Conservation (phyloP, 805 yeast genomes). For the Cyberlindnera euphorbiiphila region DNA sequence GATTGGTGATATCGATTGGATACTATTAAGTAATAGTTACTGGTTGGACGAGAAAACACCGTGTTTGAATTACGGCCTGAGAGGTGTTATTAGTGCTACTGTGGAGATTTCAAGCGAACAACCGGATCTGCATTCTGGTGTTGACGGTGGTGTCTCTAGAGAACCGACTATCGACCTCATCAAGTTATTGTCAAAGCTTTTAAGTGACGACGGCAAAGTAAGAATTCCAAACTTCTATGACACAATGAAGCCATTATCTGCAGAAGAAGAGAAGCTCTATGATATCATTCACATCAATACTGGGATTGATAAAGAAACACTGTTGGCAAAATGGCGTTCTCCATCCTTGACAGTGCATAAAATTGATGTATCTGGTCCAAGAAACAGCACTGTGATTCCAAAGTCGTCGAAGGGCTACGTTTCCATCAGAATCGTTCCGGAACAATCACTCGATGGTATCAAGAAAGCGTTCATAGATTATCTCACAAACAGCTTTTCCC, state of each 20-base stretch:
- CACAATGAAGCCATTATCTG: constrained; percentile 54
- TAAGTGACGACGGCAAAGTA: constrained; percentile 51
- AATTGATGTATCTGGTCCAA: constrained; percentile 84
- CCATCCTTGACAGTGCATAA: constrained; percentile 89
- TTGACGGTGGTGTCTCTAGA: constrained; percentile 85
- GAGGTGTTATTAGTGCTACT: constrained; percentile 86
- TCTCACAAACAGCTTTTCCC: constrained; percentile 44
- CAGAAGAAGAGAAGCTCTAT: constrained; percentile 57
- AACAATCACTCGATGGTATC: constrained; percentile 63
- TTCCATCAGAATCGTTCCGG: constrained; percentile 87
- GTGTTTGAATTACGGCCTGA: constrained; percentile 87
- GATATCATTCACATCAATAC: constrained; percentile 46
- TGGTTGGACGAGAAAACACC: constrained; percentile 92
- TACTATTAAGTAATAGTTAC: constrained; percentile 82
- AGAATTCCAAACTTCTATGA: constrained; percentile 68
- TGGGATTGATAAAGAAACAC: constrained; percentile 38
- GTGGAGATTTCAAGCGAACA: constrained; percentile 65
- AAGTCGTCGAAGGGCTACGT: constrained; percentile 70
- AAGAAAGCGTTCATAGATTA: constrained; percentile 46
- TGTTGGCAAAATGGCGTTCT: constrained; percentile 80
- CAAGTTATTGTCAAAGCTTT: constrained; percentile 62
- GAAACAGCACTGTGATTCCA: constrained; percentile 86
- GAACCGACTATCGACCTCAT: constrained; percentile 90
- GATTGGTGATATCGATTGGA: constrained; percentile 82
- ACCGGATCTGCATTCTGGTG: constrained; percentile 94